Conservation (phyloP, 345 rosid genomes). For the Salix koriyanagi region DNA sequence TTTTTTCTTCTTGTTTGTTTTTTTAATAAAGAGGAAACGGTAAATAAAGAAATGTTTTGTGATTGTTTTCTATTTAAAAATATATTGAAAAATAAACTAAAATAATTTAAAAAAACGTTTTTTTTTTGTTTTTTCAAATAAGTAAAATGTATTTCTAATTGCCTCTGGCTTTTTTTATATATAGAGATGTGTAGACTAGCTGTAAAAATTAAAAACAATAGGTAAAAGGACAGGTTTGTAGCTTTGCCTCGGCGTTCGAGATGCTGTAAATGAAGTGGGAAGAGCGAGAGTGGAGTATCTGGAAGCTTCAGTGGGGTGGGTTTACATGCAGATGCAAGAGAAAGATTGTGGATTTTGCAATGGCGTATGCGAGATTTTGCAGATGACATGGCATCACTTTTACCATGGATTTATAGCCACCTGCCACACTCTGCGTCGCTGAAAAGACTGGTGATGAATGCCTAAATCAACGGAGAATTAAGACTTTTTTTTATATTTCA, state of each 20-base stretch:
- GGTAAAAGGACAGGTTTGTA: too few relatives aligned
- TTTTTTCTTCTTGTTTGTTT: too few relatives aligned
- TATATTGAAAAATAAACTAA: too few relatives aligned
- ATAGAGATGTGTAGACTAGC: too few relatives aligned
- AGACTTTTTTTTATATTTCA: constrained; percentile 15
- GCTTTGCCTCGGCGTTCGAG: not conserved
- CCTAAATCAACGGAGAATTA: constrained; percentile 39
- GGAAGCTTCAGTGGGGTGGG: constrained; percentile 64
- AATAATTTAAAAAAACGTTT: too few relatives aligned
- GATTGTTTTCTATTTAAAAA: too few relatives aligned
- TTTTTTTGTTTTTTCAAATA: too few relatives aligned
- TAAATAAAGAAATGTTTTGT: too few relatives aligned
- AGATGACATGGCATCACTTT: constrained; percentile 67
- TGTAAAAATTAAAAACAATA: too few relatives aligned
- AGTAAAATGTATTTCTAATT: too few relatives aligned
- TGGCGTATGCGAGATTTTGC: constrained; percentile 93
- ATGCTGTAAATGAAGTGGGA: constrained; percentile 63
- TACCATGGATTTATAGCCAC: constrained; percentile 90
- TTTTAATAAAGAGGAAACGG: too few relatives aligned
- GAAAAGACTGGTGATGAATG: constrained; percentile 66
- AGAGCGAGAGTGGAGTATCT: constrained; percentile 73
- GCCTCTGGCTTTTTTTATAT: too few relatives aligned
- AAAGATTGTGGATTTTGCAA: constrained; percentile 67
- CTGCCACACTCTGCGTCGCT: constrained; percentile 59
- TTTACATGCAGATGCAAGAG: constrained; percentile 68